Evolutionary conservation across 2,329 filamentous ascomycete species (phyloP).

Genomic region (Aspergillus intermedius): DNA sequence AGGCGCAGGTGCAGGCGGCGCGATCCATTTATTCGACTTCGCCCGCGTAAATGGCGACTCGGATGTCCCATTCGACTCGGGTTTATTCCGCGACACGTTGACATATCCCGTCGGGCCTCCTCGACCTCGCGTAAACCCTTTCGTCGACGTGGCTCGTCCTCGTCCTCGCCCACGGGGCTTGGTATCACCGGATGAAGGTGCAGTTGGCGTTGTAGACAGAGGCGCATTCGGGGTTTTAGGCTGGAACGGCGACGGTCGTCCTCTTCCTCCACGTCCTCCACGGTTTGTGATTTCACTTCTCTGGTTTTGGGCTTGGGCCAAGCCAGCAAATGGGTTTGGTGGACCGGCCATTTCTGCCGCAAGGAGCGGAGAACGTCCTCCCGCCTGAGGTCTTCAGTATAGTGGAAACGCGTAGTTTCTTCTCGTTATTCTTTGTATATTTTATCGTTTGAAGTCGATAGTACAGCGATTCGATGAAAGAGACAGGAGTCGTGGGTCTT

Average conservation of each 20-base stretch:
- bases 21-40: constrained; percentile 11
- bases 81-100: constrained; percentile 11
- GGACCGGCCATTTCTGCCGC: constrained; percentile 27
- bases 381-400: constrained; percentile 9
- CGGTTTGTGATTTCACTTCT: constrained; percentile 14
- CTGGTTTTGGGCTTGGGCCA: constrained; percentile 10
- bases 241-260: constrained; percentile 11
- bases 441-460: not conserved
- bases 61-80: constrained; percentile 7
- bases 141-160: constrained; percentile 4
- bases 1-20: not conserved
- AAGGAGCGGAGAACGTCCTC: constrained; percentile 15
- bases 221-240: constrained; percentile 12
- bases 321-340: constrained; percentile 22
- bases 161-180: constrained; percentile 16
- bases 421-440: not conserved
- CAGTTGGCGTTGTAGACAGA: constrained; percentile 7
- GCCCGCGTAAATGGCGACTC: constrained; percentile 22
- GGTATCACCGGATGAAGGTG: not conserved
- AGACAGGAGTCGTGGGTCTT: not conserved
- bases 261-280: constrained; percentile 6
- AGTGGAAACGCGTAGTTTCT: not conserved
- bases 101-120: constrained; percentile 2
- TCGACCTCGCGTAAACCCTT: constrained; percentile 10
- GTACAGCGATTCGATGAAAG: not conserved